A percentile compares a stretch with the other conserved stretches of the same genome.
Conservation (phyloP, 768 basidiomycete species). For the Tulasnella sp. region DNA sequence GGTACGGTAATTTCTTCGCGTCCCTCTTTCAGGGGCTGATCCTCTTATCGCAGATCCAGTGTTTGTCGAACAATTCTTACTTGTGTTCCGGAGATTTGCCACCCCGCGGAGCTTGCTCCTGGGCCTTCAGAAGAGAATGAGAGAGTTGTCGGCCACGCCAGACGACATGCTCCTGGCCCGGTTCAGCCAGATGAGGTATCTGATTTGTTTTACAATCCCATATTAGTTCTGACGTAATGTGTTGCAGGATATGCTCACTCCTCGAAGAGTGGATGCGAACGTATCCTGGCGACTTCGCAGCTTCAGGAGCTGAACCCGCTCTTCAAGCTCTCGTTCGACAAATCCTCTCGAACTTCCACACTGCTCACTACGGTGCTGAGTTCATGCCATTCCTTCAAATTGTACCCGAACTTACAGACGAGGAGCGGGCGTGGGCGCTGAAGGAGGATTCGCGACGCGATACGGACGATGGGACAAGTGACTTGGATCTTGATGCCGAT, state of each 20-base stretch:
- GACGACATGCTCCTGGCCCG: slow-evolving; percentile 78
- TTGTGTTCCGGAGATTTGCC: slow-evolving; percentile 74
- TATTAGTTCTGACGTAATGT: too few relatives aligned
- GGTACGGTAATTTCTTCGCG: slow-evolving; percentile 35
- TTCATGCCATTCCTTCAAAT: slow-evolving; percentile 68
- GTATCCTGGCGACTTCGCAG: slow-evolving; percentile 71
- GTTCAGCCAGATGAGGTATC: slow-evolving; percentile 76
- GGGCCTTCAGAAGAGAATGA: slow-evolving; percentile 79
- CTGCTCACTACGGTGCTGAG: slow-evolving; percentile 74
- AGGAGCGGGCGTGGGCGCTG: slow-evolving; percentile 62
- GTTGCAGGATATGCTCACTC: slow-evolving; percentile 58
- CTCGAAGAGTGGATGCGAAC: slow-evolving; percentile 65
- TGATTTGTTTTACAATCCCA: background rate
- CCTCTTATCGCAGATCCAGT: slow-evolving; percentile 44
- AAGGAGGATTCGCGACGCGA: slow-evolving; percentile 36
- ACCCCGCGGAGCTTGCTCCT: slow-evolving; percentile 67
- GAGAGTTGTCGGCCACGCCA: slow-evolving; percentile 55
- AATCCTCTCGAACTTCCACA: slow-evolving; percentile 64
- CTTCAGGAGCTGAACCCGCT: slow-evolving; percentile 58
- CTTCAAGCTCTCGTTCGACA: slow-evolving; percentile 66
- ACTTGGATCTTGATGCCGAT: slow-evolving; percentile 4
- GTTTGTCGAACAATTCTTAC: slow-evolving; percentile 66
- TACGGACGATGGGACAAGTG: background rate
- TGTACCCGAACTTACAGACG: slow-evolving; percentile 49
- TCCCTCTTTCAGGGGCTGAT: background rate